Base-by-base conservation (phyloP, 2,329 filamentous ascomycete species). In the Curvularia lunata region DNA sequence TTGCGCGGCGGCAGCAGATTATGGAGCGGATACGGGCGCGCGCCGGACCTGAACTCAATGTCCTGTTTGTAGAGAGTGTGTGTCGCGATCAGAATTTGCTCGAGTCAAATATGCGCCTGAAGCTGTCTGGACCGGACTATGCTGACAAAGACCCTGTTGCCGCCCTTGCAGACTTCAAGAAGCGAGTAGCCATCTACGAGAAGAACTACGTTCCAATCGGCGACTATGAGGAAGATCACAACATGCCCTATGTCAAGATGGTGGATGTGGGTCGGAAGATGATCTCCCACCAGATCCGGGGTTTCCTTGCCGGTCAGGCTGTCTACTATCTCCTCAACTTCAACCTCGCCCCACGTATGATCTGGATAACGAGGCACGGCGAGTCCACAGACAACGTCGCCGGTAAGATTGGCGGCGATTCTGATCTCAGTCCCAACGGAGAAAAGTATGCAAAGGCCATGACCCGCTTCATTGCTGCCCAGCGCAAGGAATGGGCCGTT, bases 281-380 rank as follows among this genome's bases (percentile, higher is more conserved):
- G 59, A 88, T 98, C 42, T 91, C 94, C 46, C 91, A 96, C 75
- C 91, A 95, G 61, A 88, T 97, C 59, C 90, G 90, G 65, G 95
- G 95, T 5, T 99, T 99, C 77, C 83, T 99, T 48, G 92, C 92
- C 56, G 91, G 91, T 38, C 91, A 95, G 62, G 95, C 96, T 54
- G 92, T 95, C 55, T 96, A 93, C 64, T 99, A 98, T 71, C 84
- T 99, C 9, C 90, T 95, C 45, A 98, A 96, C 68, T 99, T 99
- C 83, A 98, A 99, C 69, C 85, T 99, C 16, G 91, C 94, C 0
- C 93, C 95, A 0, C 86, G 95, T 53, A 94, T 97, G 77, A 98
- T 99, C 59, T 99, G 95, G 95, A 96, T 99, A 73, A 98, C 95
- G 1, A 84, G 95, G 49, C 95, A 98, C 73, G 95, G 95, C 41